Evolutionary conservation across 2,329 filamentous ascomycete genomes (phyloP), one percentile per base, ranked within the genome.

Genomic region (Stromatinia cepivora): DNA sequence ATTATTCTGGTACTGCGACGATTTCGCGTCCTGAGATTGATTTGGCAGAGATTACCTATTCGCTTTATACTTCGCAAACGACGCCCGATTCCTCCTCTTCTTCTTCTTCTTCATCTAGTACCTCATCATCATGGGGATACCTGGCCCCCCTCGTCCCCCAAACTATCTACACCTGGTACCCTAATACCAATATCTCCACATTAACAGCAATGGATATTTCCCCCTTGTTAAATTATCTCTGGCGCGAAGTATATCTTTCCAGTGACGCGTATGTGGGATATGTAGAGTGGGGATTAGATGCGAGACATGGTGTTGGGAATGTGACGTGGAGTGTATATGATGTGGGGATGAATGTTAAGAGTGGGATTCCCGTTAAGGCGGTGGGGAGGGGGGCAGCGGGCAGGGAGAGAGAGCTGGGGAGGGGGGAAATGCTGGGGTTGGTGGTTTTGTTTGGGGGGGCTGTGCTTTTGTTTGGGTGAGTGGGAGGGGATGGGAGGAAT

Each of bases 251-350:
- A 46, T 63, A 63, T 2, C 17, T 68, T 0, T 28, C 48, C 1
- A 63, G 66, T 11, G 48, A 54, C 3, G n/a, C 52, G 5, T 63
- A 54, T 48, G 48, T 68, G 1, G 66, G 66, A 5, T 50, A n/a
- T 31, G 45, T 68, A 15, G 57, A 63, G 31, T 68, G 66, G 66
- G 66, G 57, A 22, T 20, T 53, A 0, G 57, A 68, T 54, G 48
- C 46, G 11, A 25, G 57, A 22, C 36, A 46, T n/a, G 8, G 25
- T 4, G 15, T 4, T 2, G 58, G 36, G 5, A 68, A 68, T 54
- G 22, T 63, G 0, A 48, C 57, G 25, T 68, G 59, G 31, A 31
- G 31, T 46, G 57, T 54, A n/a, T 46, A 53, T 46, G 39, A 50
- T n/a, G 15, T 20, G 22, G 56, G 34, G 3, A 36, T 63, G 34